Conservation (phyloP, 2,329 filamentous ascomycete genomes). For the Calonectria hawksworthii region DNA sequence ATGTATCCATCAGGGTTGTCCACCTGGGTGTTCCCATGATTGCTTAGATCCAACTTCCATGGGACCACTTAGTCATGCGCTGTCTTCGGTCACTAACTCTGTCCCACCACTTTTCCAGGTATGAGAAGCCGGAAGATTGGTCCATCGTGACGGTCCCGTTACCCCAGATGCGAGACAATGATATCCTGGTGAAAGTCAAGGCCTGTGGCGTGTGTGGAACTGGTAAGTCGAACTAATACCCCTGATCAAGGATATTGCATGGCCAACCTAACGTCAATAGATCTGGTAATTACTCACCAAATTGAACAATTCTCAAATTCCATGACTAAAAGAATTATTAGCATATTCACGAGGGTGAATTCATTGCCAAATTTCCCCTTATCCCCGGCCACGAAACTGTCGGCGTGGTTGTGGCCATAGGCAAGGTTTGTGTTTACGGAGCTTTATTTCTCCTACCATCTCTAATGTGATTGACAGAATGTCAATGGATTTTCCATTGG, state of each 20-base stretch:
- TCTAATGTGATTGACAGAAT: slow-evolving; percentile 50
- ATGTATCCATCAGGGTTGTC: slow-evolving; percentile 40
- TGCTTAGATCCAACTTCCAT: slow-evolving; percentile 8
- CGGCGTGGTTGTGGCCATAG: slow-evolving; percentile 72
- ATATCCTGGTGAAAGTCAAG: slow-evolving; percentile 77
- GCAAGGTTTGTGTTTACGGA: slow-evolving; percentile 50
- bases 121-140: slow-evolving; percentile 74
- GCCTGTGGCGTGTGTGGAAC: slow-evolving; percentile 75
- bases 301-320: not conserved
- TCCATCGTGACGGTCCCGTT: slow-evolving; percentile 73
- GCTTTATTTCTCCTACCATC: not conserved
- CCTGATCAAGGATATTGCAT: not conserved
- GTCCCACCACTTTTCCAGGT: slow-evolving; percentile 52
- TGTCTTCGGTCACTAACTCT: slow-evolving; percentile 22
- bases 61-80: not conserved
- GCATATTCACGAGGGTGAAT: slow-evolving; percentile 79
- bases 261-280: slow-evolving; percentile 45
- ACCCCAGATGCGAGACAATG: slow-evolving; percentile 70
- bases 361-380: slow-evolving; percentile 73
- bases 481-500: slow-evolving; percentile 73
- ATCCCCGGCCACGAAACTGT: slow-evolving; percentile 79
- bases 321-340: slow-evolving; percentile 28
- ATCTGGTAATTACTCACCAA: slow-evolving; percentile 49
- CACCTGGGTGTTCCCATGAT: slow-evolving; percentile 13
- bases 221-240: slow-evolving; percentile 54